Evolutionary conservation across 2,329 filamentous ascomycete species (phyloP), one percentile per base, ranked within the genome.

Genomic region (Talaromyces sp.): DNA sequence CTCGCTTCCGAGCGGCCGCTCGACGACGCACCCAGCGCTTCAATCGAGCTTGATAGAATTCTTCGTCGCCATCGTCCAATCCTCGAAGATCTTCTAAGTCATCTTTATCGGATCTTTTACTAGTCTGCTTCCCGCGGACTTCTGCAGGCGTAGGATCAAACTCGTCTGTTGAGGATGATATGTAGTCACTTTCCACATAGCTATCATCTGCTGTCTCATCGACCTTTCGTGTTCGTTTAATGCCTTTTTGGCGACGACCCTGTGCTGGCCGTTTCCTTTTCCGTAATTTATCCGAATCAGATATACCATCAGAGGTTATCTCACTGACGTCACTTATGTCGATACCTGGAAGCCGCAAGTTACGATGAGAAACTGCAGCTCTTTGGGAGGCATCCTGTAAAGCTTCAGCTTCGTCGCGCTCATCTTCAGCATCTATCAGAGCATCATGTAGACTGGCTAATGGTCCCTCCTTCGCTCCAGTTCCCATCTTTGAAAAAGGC

Each of bases 41-140:
- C 3, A 99, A 76, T 49, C 95, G 87, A 53, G 82, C 81, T 72
- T 92, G 90, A 74, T 96, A 99, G 22, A 93, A 83, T 0, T 83
- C 80, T 75, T 97, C 93, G 67, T 96, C 90, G 0, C 95, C 96
- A 75, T 99, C 95, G 72, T 99, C 95, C 22, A 97, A 78, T 1
- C 85, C 85, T 13, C 84, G 82, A 34, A 89, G 76, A 70, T 88
- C 86, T 69, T 88, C 85, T 7, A 84, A 67, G 71, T 74, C 53
- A 70, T 75, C 71, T 77, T 82, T 19, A 51, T 69, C 71, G n/a
- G 65, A 67, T 40, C 68, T 65, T 56, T 72, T 72, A 58, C 70
- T 68, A 36, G 70, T 71, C 51, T 65, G 64, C 53, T 65, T 67
- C 59, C 69, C 70, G 25, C 70, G 71, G n/a, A 65, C 60, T n/a